Conservation (phyloP, 2,329 filamentous ascomycete species). For the Sporothrix humicola region DNA sequence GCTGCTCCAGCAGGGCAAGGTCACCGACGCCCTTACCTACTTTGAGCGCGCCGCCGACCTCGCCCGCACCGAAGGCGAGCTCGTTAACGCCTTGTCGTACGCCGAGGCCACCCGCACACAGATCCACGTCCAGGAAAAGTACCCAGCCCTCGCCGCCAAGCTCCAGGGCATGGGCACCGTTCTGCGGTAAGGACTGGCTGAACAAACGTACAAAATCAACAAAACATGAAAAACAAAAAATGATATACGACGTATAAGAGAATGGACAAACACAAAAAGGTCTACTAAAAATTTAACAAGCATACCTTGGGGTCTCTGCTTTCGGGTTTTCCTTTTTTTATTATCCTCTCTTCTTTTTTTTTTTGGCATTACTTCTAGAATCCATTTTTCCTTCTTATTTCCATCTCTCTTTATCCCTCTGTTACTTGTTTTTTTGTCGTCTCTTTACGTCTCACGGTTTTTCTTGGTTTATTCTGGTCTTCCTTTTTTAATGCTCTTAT, state of each 20-base stretch:
- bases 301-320: not conserved
- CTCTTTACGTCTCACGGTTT: not conserved
- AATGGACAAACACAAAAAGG: not conserved
- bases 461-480: slow-evolving; percentile 15
- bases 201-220: not conserved
- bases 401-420: not conserved
- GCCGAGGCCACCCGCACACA: slow-evolving; percentile 96
- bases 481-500: slow-evolving; percentile 15
- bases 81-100: slow-evolving; percentile 94
- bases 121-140: slow-evolving; percentile 87
- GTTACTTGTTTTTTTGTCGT: not conserved
- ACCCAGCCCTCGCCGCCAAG: slow-evolving; percentile 77
- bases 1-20: slow-evolving; percentile 95
- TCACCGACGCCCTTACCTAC: slow-evolving; percentile 91
- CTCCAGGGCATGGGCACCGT: slow-evolving; percentile 61
- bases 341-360: slow-evolving; percentile 1
- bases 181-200: slow-evolving; percentile 39
- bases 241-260: slow-evolving; percentile 1
- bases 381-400: not conserved
- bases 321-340: not conserved
- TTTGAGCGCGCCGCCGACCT: slow-evolving; percentile 96
- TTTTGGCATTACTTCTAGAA: slow-evolving; percentile 25
- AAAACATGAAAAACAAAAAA: not conserved
- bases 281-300: not conserved
- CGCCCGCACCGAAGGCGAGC: slow-evolving; percentile 90